Evolutionary conservation across 2,329 filamentous ascomycete species (phyloP), one percentile per base, ranked within the genome.

Genomic region (Pseudogymnoascus sp.): DNA sequence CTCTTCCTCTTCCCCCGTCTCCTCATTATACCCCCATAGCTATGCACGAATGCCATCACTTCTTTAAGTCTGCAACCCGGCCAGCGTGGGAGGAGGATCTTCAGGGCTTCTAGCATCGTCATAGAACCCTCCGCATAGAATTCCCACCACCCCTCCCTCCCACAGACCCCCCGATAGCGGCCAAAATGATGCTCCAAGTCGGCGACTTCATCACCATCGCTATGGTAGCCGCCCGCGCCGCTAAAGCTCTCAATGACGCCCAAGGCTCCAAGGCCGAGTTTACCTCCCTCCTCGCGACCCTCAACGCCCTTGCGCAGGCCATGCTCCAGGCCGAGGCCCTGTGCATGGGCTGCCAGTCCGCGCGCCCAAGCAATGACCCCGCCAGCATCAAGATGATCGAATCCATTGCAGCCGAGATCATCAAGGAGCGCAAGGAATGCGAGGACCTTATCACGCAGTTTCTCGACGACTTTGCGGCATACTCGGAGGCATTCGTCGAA

Each of bases 371-470:
- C 46, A 31, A 53, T 2, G 26, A 53, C 46, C n/a, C 46, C 26
- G n/a, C 26, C 10, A 53, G 46, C 46, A 31, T 31, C 26, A 53
- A 53, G n/a, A 53, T 53, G 46, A 7, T 53, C 9, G 46, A 53
- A 53, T 31, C 46, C 26, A 53, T 53, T 26, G 46, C 26, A 19
- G 9, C 26, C 46, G 46, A 53, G n/a, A 53, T 53, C 4, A 53
- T 33, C n/a, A 53, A 53, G 26, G 46, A 53, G 46, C 46, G 46
- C 46, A 53, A 53, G 46, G 46, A 53, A 4, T 53, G 46, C 46
- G 46, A 53, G 26, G 5, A 53, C n/a, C 46, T 53, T 9, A 53
- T 53, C 26, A 31, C n/a, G n/a, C 46, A 53, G 26, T 53, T 53
- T 10, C 46, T 53, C n/a, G 11, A 17, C 5, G 46, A 53, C 46